Percentiles rank a stretch among this genome's conserved stretches.
These are phyloP conservation scores for Malbranchea zuffiana DNA, from an alignment of 2,329 filamentous ascomycete genomes.

Conservation along the genomic window DNA sequence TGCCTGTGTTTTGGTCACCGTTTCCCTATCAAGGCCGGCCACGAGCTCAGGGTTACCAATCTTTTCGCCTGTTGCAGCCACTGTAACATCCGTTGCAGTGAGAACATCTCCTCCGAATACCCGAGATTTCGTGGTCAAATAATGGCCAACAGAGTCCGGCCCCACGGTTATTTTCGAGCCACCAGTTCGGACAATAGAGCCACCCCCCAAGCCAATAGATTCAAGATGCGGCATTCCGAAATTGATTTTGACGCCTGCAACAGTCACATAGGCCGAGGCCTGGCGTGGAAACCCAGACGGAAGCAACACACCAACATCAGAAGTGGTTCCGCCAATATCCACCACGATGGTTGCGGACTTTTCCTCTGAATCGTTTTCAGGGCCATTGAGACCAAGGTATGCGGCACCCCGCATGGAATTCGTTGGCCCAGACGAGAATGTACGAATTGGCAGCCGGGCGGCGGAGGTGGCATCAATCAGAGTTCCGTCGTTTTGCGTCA, in stretches of 20 bases:
- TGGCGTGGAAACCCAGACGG: constrained; percentile 51
- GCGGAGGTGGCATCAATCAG: constrained; percentile 39
- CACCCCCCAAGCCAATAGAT: constrained; percentile 48
- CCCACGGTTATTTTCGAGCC: constrained; percentile 37
- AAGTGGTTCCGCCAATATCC: constrained; percentile 52
- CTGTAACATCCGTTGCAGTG: constrained; percentile 44
- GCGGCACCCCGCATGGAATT: constrained; percentile 45
- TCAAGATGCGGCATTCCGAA: constrained; percentile 49
- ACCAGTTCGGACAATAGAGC: constrained; percentile 33
- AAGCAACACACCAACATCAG: constrained; percentile 48
- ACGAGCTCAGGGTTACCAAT: constrained; percentile 18
- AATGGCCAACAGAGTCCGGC: constrained; percentile 46
- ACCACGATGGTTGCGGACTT: constrained; percentile 36
- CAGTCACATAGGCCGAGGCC: constrained; percentile 47
- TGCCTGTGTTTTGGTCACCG: constrained; percentile 14
- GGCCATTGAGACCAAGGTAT: constrained; percentile 20
- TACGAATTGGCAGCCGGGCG: constrained; percentile 40
- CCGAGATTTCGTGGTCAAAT: constrained; percentile 38
- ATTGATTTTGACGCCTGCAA: constrained; percentile 49
- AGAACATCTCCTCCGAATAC: constrained; percentile 45
- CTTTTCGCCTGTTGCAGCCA: constrained; percentile 16
- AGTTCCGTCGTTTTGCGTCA: constrained; percentile 45
- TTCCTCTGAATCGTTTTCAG: constrained; percentile 2
- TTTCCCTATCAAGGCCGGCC: constrained; percentile 13
- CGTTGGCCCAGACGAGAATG: constrained; percentile 43